Conservation (phyloP, 225 moss, liverwort and hornwort genomes). For the Physcomitrium patens region DNA sequence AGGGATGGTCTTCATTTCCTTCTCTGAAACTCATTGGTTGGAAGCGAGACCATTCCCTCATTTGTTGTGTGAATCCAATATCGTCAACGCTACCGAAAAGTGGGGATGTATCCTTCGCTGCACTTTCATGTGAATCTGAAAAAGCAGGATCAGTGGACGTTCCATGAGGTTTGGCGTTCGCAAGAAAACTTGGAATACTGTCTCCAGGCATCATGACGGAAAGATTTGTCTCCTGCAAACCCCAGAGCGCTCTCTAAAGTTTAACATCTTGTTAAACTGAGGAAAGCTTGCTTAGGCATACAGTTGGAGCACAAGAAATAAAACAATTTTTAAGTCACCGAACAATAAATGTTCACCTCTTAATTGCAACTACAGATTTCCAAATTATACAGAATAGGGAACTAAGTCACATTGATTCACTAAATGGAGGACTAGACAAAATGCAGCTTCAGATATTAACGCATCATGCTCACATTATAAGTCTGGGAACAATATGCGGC, state of each 20-base stretch:
- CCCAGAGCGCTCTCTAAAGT: not conserved
- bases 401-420: not conserved
- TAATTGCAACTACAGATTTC: not conserved
- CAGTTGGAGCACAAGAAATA: no score
- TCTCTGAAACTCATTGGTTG: not conserved
- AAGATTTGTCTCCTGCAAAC: conserved; percentile 52
- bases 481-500: not conserved
- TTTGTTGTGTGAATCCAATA: conserved; percentile 5
- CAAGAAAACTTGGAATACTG: conserved; percentile 62
- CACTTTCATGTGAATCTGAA: conserved; percentile 28
- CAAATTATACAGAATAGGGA: not conserved
- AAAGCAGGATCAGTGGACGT: conserved; percentile 27
- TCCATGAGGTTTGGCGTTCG: conserved; percentile 51
- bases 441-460: no score
- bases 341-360: not conserved
- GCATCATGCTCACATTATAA: not conserved
- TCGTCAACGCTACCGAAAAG: conserved; percentile 18
- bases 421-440: not conserved
- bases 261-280: no score
- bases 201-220: conserved; percentile 69
- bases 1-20: conserved; percentile 5
- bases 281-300: no score
- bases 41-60: conserved; percentile 7
- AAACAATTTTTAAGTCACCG: no score
- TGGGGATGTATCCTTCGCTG: conserved; percentile 29